These are phyloP conservation scores for Drechmeria coniospora DNA, from an alignment of 2,329 filamentous ascomycete species.

Conservation along the genomic window DNA sequence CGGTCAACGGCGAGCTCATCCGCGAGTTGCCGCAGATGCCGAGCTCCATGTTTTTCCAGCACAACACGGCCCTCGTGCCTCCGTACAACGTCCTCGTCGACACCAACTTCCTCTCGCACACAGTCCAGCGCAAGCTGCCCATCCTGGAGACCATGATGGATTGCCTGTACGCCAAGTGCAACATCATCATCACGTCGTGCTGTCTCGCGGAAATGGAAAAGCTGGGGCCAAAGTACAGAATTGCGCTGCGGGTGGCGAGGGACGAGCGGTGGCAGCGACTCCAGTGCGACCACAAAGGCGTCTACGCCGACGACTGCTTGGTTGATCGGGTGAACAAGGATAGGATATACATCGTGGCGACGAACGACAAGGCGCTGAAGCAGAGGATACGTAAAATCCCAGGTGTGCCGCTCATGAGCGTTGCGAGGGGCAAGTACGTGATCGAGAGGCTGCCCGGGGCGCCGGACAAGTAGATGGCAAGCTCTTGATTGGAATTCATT, in stretches of 20 bases:
- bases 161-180: slow-evolving; percentile 80
- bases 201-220: slow-evolving; percentile 80
- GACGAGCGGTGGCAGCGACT: slow-evolving; percentile 81
- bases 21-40: slow-evolving; percentile 72
- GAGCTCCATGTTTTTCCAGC: slow-evolving; percentile 73
- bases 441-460: slow-evolving; percentile 85
- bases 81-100: slow-evolving; percentile 54
- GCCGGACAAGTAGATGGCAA: slow-evolving; percentile 39
- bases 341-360: slow-evolving; percentile 66
- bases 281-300: slow-evolving; percentile 81
- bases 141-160: slow-evolving; percentile 86
- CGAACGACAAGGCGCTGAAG: slow-evolving; percentile 67
- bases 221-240: slow-evolving; percentile 72
- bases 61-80: slow-evolving; percentile 73
- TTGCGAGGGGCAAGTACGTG: slow-evolving; percentile 79
- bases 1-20: slow-evolving; percentile 43
- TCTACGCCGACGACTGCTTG: slow-evolving; percentile 68
- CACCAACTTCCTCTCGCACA: slow-evolving; percentile 84
- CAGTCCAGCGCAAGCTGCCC: slow-evolving; percentile 79
- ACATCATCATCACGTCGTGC: slow-evolving; percentile 66
- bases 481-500: not conserved
- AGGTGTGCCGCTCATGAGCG: slow-evolving; percentile 60
- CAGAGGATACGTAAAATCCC: slow-evolving; percentile 60
- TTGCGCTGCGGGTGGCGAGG: slow-evolving; percentile 71
- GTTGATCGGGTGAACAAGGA: slow-evolving; percentile 60